Evolutionary conservation across 176 grass and related monocot species (phyloP), one percentile per base, ranked within the genome.

Genomic region (Poa pratensis): DNA sequence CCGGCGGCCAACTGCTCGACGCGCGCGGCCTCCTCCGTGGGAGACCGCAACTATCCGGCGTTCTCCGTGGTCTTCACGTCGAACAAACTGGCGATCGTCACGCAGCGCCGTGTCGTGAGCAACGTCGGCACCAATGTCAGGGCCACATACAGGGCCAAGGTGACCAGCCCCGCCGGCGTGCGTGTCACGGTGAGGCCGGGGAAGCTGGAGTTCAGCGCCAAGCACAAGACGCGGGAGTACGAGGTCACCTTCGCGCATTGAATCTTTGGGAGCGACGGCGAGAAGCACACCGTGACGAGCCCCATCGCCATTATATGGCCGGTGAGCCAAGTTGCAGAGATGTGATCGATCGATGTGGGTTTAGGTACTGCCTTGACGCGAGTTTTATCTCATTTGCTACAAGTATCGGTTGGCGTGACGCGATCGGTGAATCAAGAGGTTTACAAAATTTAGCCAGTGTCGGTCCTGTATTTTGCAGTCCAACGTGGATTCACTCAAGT

Each of bases 1-100:
- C 55, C 24, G 0, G 19, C 40, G 6, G 51, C 82, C 55, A 80
- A 90, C 65, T 93, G 91, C 77, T 90, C 91, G 59, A 62, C 59
- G 4, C 63, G 90, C 85, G 79, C 91, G 81, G 59, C 11, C 11
- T 62, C 59, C 2, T 81, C 89, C 40, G 76, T 90, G 6, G 88
- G 92, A 3, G 79, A 94, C 50, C 87, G 81, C 60, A 94, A 94
- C 58, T 90, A 90, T 62, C 92, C 92, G 3, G 86, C 92, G 0
- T 89, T 94, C 23, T 84, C 88, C 0, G 88, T 67, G 9, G 34
- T 85, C 48, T 92, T 95, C 46, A 40, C 14, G 2, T 65, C 73
- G 15, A 86, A 85, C 3, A 18, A 2, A 15, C 12, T 22, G 15
- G 59, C 23, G 23, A 5, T 19, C 2, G 75, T 96, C 35, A 91